Base-by-base conservation (phyloP, 192 early-diverging fungal genomes). In the Obelidium mucronatum region DNA sequence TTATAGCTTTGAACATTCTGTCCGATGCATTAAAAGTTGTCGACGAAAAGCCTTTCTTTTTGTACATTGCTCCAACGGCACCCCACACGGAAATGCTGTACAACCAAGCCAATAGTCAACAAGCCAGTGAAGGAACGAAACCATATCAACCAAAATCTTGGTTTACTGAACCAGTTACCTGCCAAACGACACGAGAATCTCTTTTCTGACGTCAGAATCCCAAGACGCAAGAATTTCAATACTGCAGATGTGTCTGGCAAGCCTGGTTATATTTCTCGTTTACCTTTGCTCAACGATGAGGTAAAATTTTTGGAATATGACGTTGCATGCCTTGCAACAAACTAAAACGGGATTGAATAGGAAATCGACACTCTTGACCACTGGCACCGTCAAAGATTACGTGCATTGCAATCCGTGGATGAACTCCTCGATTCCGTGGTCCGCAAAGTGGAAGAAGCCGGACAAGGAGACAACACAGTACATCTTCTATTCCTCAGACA, bases 401-500 rank as follows among this genome's bases (percentile, higher is more conserved):
- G 67, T 1, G 34, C 13, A 24, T 53, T 69, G 40, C 67, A n/a
- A n/a, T n/a, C n/a, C n/a, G n/a, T n/a, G n/a, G n/a, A n/a, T n/a
- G n/a, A n/a, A n/a, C n/a, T n/a, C 89, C 36, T 83, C 90, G 90
- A 86, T 26, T 74, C 80, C 0, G 58, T 91, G 0, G 80, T 90
- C 71, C 78, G 85, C 39, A 74, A 82, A 2, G 76, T 91, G 34
- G 83, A 89, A n/a, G 36, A 53, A 53, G 40, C 67, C 11, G 67
- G 66, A 37, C 75, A 84, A 64, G 63, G 90, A 15, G 89, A 90
- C 52, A 88, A 91, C 67, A 69, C 67, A n/a, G 33, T 69, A 69
- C 31, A 76, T 92, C 22, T 73, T 92, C 68, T 92, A 91, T 65
- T 84, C 86, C 1, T 79, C 87, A 17, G 91, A 92, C 60, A 92